These are phyloP conservation scores for Chenopodium quinoa DNA, from an alignment of 148 eudicot genomes.

Conservation along the genomic window DNA sequence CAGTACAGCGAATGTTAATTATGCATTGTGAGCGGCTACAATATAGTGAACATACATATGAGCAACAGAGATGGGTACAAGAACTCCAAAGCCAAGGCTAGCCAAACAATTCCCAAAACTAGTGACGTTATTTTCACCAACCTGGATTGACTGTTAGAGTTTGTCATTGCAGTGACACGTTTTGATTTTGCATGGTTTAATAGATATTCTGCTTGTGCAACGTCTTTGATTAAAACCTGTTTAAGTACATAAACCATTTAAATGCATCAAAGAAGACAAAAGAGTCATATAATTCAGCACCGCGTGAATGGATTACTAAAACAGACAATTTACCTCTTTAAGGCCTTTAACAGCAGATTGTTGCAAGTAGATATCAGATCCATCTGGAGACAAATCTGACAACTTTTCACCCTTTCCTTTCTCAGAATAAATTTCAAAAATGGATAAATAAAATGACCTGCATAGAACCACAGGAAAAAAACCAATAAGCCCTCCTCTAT, in stretches of 20 bases:
- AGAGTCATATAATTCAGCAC: background rate
- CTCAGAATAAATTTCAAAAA: conserved; percentile 71
- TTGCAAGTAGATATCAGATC: conserved; percentile 56
- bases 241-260: conserved; percentile 4
- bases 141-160: conserved; percentile 88
- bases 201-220: conserved; percentile 66
- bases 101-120: background rate
- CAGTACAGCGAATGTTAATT: conserved; percentile 58
- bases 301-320: background rate
- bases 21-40: conserved; percentile 93
- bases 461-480: background rate
- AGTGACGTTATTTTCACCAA: conserved; percentile 21
- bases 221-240: conserved; percentile 54
- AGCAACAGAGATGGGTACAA: background rate
- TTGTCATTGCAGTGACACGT: conserved; percentile 79
- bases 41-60: conserved; percentile 13
- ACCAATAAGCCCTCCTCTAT: background rate
- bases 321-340: conserved; percentile 47
- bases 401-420: conserved; percentile 71
- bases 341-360: conserved; percentile 73
- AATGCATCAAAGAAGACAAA: background rate
- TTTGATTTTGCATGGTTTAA: conserved; percentile 62
- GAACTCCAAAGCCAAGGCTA: background rate
- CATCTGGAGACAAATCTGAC: conserved; percentile 62
- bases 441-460: conserved; percentile 69